These are phyloP conservation scores for Haplographium delicatum DNA, from an alignment of 495 filamentous ascomycete genomes.

Conservation along the genomic window DNA sequence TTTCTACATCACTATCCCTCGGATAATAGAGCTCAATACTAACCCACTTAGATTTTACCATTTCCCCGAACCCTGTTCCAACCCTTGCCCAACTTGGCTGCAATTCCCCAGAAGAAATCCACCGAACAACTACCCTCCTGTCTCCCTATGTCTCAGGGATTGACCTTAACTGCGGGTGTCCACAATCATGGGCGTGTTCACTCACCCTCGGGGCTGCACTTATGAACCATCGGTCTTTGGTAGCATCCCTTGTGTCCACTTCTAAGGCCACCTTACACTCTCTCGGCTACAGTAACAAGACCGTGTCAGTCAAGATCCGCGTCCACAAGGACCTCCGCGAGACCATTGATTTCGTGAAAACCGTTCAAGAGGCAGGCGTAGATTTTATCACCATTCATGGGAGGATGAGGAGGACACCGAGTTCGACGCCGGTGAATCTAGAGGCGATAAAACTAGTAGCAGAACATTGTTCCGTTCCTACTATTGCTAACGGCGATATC, in stretches of 20 bases:
- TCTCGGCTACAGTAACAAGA: constrained; percentile 23
- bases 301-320: constrained; percentile 61
- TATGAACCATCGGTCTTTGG: constrained; percentile 54
- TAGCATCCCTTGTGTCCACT: constrained; percentile 52
- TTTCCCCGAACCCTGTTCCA: constrained; percentile 33
- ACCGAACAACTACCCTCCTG: constrained; percentile 53
- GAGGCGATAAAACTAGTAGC: constrained; percentile 52
- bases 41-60: constrained; percentile 39
- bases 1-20: background rate
- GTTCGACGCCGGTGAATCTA: constrained; percentile 49
- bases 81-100: constrained; percentile 61
- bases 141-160: constrained; percentile 56
- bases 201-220: constrained; percentile 57
- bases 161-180: constrained; percentile 65
- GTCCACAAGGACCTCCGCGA: constrained; percentile 52
- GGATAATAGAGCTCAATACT: constrained; percentile 31
- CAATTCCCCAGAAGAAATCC: constrained; percentile 49
- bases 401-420: constrained; percentile 48
- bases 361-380: constrained; percentile 35
- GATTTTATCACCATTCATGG: constrained; percentile 65
- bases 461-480: constrained; percentile 43
- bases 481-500: constrained; percentile 59
- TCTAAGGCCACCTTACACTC: constrained; percentile 25
- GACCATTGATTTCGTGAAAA: constrained; percentile 39
- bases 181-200: constrained; percentile 62